These are phyloP conservation scores for Diutina pseudorugosa DNA, from an alignment of 1,139 yeast genomes.

Conservation along the genomic window DNA sequence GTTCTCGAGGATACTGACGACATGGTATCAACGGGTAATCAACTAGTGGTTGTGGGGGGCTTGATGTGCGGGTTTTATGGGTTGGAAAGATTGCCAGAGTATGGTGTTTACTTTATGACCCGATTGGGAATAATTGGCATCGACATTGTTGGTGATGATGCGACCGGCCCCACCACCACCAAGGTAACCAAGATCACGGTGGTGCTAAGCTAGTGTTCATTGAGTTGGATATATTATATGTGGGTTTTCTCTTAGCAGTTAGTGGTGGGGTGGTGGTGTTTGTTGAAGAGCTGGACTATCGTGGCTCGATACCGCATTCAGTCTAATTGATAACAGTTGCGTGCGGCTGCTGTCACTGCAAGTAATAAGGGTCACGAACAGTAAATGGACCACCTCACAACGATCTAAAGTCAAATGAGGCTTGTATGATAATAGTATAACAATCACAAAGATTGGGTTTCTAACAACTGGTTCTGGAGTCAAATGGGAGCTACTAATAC, in stretches of 20 bases:
- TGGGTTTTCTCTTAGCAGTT: no score
- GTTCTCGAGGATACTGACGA: neutral
- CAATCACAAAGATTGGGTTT: no score
- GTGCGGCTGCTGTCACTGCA: neutral
- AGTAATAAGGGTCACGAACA: neutral
- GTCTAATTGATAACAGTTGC: neutral
- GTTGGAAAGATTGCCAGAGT: neutral
- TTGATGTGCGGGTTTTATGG: neutral
- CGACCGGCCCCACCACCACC: neutral
- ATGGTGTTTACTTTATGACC: neutral
- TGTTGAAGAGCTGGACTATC: no score
- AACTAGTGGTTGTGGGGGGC: neutral
- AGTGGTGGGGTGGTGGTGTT: no score
- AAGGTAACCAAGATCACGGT: no score
- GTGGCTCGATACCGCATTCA: no score
- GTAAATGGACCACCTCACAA: neutral
- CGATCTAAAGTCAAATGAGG: no score
- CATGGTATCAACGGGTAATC: neutral
- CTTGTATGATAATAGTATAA: no score
- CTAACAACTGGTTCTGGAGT: no score
- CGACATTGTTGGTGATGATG: neutral
- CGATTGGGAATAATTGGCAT: neutral
- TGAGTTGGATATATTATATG: no score
- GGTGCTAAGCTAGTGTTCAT: no score
- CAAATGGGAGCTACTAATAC: no score